Conservation (phyloP, 2,329 filamentous ascomycete species). For the Ilyonectria sp. region DNA sequence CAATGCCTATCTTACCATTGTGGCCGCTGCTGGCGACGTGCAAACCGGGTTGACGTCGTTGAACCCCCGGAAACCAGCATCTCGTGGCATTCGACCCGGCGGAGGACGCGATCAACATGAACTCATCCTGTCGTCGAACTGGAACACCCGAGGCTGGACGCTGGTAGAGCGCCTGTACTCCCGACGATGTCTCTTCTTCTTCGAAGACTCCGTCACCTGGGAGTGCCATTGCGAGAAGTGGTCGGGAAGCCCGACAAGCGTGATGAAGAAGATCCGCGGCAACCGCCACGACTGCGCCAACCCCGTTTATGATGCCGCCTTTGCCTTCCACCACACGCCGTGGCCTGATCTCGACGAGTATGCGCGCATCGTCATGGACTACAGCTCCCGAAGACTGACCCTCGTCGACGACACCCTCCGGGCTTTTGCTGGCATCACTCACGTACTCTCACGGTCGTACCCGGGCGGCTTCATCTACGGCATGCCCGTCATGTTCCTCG, state of each 20-base stretch:
- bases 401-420: slow-evolving; percentile 59
- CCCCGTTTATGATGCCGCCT: slow-evolving; percentile 50
- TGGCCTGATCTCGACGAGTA: slow-evolving; percentile 65
- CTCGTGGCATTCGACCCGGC: slow-evolving; percentile 45
- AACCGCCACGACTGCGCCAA: slow-evolving; percentile 52
- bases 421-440: slow-evolving; percentile 61
- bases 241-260: slow-evolving; percentile 53
- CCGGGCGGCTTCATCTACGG: slow-evolving; percentile 61
- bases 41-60: slow-evolving; percentile 56
- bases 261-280: slow-evolving; percentile 52
- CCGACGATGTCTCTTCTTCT: slow-evolving; percentile 60
- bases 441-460: slow-evolving; percentile 58
- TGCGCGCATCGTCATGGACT: slow-evolving; percentile 60
- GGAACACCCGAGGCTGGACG: slow-evolving; percentile 61
- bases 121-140: slow-evolving; percentile 55
- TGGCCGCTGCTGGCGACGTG: slow-evolving; percentile 59
- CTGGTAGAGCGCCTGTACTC: slow-evolving; percentile 61
- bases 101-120: slow-evolving; percentile 54
- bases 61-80: slow-evolving; percentile 51
- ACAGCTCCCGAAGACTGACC: slow-evolving; percentile 57
- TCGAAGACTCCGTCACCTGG: slow-evolving; percentile 61
- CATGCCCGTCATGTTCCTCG: slow-evolving; percentile 63
- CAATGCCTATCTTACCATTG: slow-evolving; percentile 61
- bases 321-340: slow-evolving; percentile 58
- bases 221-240: slow-evolving; percentile 63